Percentiles rank a stretch among this genome's conserved stretches.
These are phyloP conservation scores for Betula pendula DNA, from an alignment of 306 rosid genomes.

Conservation along the genomic window DNA sequence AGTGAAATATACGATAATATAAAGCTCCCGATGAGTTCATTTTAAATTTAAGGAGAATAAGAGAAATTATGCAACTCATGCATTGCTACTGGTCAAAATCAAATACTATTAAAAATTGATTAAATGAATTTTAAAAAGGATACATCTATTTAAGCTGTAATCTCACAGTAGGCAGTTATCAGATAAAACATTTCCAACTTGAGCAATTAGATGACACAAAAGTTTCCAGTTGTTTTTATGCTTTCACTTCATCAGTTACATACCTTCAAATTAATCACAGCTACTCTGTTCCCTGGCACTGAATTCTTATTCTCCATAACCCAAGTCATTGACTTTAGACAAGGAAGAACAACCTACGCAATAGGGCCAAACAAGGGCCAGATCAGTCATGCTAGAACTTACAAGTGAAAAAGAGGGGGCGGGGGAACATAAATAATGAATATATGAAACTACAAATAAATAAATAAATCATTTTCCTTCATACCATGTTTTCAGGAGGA, in stretches of 20 bases:
- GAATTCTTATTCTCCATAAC: slow-evolving; percentile 93
- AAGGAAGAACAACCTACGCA: slow-evolving; percentile 76
- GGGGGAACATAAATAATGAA: background rate
- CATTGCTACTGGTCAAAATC: background rate
- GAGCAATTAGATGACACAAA: background rate
- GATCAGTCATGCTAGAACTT: slow-evolving; percentile 23
- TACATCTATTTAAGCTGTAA: background rate
- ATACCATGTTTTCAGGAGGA: slow-evolving; percentile 74
- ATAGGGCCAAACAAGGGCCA: slow-evolving; percentile 20
- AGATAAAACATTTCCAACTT: background rate
- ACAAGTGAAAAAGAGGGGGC: background rate
- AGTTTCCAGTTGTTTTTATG: slow-evolving; percentile 5
- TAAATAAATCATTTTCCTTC: slow-evolving; percentile 6
- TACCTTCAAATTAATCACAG: slow-evolving; percentile 88
- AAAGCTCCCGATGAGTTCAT: slow-evolving; percentile 13
- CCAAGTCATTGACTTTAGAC: slow-evolving; percentile 96
- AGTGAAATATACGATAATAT: slow-evolving; percentile 12
- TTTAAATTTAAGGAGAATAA: slow-evolving; percentile 20
- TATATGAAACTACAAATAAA: slow-evolving; percentile 8
- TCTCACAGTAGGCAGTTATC: background rate
- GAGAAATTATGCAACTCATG: background rate
- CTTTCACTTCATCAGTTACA: slow-evolving; percentile 25
- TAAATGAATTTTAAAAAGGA: background rate
- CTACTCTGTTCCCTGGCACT: slow-evolving; percentile 72
- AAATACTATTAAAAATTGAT: background rate